These are phyloP conservation scores for Talaromyces atroroseus DNA, from an alignment of 2,329 filamentous ascomycete genomes.

Conservation along the genomic window DNA sequence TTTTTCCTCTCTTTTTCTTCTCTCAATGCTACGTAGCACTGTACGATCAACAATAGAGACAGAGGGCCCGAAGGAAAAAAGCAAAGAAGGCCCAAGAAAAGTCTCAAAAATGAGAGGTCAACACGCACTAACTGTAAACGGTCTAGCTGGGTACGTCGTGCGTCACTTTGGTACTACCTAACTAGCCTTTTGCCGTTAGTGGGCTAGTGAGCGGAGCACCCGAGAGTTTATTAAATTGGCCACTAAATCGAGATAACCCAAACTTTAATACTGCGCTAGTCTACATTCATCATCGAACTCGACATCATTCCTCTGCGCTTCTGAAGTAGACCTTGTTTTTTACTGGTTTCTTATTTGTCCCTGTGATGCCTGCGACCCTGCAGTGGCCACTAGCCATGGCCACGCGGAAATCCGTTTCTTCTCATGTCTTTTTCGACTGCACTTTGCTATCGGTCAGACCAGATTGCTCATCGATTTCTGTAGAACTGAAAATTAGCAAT, in stretches of 20 bases:
- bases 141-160: background rate
- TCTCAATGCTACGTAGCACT: background rate
- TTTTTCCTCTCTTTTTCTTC: background rate
- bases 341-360: no score
- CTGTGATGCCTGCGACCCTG: no score
- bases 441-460: no score
- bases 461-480: no score
- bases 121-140: background rate
- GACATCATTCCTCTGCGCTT: no score
- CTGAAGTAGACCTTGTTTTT: no score
- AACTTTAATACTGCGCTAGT: background rate
- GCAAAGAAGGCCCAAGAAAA: background rate
- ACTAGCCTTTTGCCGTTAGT: background rate
- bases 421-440: no score
- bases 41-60: background rate
- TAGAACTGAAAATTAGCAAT: no score
- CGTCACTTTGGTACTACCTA: no score
- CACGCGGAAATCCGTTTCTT: no score
- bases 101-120: conserved; percentile 6
- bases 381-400: no score
- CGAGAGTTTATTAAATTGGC: background rate
- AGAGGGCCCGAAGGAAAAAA: background rate
- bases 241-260: background rate
- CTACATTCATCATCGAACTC: no score
- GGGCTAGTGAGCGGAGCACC: background rate